These are phyloP conservation scores for Quercus engelmannii DNA, from an alignment of 306 rosid species.

Conservation along the genomic window DNA sequence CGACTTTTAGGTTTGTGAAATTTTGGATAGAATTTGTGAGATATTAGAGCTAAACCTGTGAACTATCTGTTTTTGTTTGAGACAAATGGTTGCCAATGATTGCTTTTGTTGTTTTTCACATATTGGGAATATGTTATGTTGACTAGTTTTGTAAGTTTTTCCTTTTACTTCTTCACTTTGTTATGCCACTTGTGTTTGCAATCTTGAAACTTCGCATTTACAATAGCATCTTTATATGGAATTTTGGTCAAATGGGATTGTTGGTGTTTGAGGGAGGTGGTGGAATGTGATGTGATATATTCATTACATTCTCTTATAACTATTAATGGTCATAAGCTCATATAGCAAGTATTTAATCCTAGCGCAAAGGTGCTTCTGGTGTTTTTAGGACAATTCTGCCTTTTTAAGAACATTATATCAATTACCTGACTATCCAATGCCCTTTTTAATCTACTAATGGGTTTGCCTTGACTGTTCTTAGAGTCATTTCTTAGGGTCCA, in stretches of 20 bases:
- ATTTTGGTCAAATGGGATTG: too few relatives aligned
- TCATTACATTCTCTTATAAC: neutral
- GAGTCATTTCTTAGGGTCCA: neutral
- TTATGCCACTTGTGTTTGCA: neutral
- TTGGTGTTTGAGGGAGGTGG: neutral
- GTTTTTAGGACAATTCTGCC: too few relatives aligned
- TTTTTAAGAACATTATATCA: neutral
- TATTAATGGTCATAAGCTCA: neutral
- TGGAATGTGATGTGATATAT: neutral
- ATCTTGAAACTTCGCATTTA: neutral
- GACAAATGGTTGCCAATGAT: too few relatives aligned
- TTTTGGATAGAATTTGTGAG: too few relatives aligned
- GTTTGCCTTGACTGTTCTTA: neutral
- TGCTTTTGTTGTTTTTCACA: too few relatives aligned
- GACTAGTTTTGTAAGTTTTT: neutral
- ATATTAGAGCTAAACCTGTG: too few relatives aligned
- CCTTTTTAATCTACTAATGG: neutral
- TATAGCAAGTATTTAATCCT: too few relatives aligned
- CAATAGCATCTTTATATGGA: neutral
- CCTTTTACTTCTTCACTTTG: neutral
- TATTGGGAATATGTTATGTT: neutral
- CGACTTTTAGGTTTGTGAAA: constrained; percentile 71
- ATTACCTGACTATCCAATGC: neutral
- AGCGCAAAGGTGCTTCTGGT: too few relatives aligned
- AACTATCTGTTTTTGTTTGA: too few relatives aligned